Base-by-base conservation (phyloP, 2,329 filamentous ascomycete species). In the Apiospora malaysiana region DNA sequence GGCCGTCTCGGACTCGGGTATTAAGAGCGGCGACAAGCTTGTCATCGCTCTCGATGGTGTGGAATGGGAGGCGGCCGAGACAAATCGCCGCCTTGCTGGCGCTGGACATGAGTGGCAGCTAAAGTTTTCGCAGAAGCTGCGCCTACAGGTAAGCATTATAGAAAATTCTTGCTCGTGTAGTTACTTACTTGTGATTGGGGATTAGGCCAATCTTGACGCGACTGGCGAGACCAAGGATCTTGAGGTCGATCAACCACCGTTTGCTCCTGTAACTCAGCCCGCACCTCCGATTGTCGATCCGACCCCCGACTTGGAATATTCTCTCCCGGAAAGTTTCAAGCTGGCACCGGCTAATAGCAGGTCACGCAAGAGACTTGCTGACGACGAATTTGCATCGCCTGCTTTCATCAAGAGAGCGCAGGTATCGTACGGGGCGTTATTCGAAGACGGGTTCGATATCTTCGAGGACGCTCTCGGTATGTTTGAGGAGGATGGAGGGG, bases 21-120 rank as follows among this genome's bases (percentile, higher is more conserved):
- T 97, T 32, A 91, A 92, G 1, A 95, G 94, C 74, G 94, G 94
- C 21, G 95, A 98, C 81, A 88, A 90, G 73, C 83, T 98, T 42
- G 81, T 88, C 4, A 79, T 98, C 73, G 86, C 88, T 73, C 83
- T 98, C 72, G 86, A 89, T 47, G 93, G 93, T 2, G 92, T 86
- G 6, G 83, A 86, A 71, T 96, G 93, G 88, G 83, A 86, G 68
- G 86, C 85, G 68, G 86, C 88, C 71, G 83, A 85, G 47, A 82
- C 82, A 32, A 81, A 83, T 56, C 83, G 82, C 45, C 83, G 78
- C 69, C 81, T 87, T 23, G 85, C 86, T 0, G 88, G 85, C 9
- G 84, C 84, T 46, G 84, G 85, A 0, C 77, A 89, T 25, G 87
- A 88, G 69, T 91, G 89, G 86, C 88, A 91, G 79, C 80, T 91